phyloP scores from a whole-genome alignment of 306 rosid genomes.

The Alnus glutinosa region DNA sequence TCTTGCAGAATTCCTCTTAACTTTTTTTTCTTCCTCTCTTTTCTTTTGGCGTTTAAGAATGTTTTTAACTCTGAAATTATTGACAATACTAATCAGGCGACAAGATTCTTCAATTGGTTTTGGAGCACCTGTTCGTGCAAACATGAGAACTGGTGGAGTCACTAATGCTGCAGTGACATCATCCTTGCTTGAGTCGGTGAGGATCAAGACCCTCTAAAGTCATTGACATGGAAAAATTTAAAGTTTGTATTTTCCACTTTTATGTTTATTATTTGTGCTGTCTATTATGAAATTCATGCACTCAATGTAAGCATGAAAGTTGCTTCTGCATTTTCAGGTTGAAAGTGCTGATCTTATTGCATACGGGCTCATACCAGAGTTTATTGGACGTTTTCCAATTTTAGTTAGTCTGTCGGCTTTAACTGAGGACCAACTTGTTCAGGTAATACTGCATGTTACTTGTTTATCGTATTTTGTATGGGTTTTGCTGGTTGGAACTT shows the following conservation, averaged over 20 bases:
- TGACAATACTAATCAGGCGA: conserved; percentile 61
- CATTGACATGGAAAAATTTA: conserved; percentile 17
- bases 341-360: conserved; percentile 97
- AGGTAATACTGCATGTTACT: conserved; percentile 52
- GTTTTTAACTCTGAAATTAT: conserved; percentile 2
- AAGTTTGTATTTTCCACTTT: not conserved
- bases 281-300: not conserved
- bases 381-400: conserved; percentile 94
- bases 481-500: conserved; percentile 1
- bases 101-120: conserved; percentile 97
- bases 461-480: conserved; percentile 2
- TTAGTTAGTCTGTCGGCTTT: conserved; percentile 87
- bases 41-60: conserved; percentile 7
- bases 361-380: conserved; percentile 98
- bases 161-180: conserved; percentile 72
- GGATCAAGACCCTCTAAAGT: conserved; percentile 29
- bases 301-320: conserved; percentile 29
- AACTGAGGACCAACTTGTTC: conserved; percentile 89
- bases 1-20: conserved; percentile 10
- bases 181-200: conserved; percentile 83
- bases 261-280: not conserved
- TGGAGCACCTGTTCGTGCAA: conserved; percentile 96
- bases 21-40: not conserved
- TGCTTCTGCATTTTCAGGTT: conserved; percentile 58
- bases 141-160: conserved; percentile 72